Percentiles rank a stretch among this genome's conserved stretches.
phyloP scores from a whole-genome alignment of 345 rosid genomes.

The Microcos paniculata region DNA sequence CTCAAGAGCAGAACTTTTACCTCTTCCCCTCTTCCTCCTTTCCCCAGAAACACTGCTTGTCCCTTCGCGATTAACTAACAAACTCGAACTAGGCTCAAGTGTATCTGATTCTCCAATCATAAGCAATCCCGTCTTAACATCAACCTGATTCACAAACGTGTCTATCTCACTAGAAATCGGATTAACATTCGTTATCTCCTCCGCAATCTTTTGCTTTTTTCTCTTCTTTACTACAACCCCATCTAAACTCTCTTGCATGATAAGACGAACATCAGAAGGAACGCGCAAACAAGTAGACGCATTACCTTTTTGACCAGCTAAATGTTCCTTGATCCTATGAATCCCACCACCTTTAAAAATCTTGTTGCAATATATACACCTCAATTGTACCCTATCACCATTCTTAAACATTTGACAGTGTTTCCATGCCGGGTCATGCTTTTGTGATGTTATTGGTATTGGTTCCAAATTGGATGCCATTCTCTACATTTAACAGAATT shows the following conservation, averaged over 20 bases:
- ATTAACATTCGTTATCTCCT: slow-evolving; percentile 43
- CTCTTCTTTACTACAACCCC: slow-evolving; percentile 66
- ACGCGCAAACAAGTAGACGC: slow-evolving; percentile 73
- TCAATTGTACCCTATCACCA: slow-evolving; percentile 72
- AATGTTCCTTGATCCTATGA: slow-evolving; percentile 92
- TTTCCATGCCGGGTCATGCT: slow-evolving; percentile 95
- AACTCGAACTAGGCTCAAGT: slow-evolving; percentile 25
- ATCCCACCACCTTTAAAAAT: slow-evolving; percentile 95
- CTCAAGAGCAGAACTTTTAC: slow-evolving; percentile 29
- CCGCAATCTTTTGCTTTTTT: slow-evolving; percentile 63
- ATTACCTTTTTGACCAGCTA: slow-evolving; percentile 87
- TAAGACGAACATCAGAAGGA: slow-evolving; percentile 56
- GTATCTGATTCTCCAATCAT: slow-evolving; percentile 14
- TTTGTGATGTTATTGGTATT: slow-evolving; percentile 66
- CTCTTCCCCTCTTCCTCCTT: slow-evolving; percentile 49
- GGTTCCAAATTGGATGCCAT: slow-evolving; percentile 63
- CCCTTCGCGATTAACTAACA: slow-evolving; percentile 35
- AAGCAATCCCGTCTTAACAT: slow-evolving; percentile 30
- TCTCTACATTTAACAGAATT: not conserved
- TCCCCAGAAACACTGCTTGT: slow-evolving; percentile 34
- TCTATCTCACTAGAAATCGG: slow-evolving; percentile 39
- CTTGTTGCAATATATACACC: slow-evolving; percentile 74
- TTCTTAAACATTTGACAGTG: slow-evolving; percentile 79
- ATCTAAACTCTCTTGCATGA: slow-evolving; percentile 68
- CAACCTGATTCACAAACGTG: slow-evolving; percentile 31